A percentile compares a stretch with the other conserved stretches of the same genome.
These are phyloP conservation scores for Nepenthes alata DNA, from an alignment of 179 eudicot species.

Conservation along the genomic window DNA sequence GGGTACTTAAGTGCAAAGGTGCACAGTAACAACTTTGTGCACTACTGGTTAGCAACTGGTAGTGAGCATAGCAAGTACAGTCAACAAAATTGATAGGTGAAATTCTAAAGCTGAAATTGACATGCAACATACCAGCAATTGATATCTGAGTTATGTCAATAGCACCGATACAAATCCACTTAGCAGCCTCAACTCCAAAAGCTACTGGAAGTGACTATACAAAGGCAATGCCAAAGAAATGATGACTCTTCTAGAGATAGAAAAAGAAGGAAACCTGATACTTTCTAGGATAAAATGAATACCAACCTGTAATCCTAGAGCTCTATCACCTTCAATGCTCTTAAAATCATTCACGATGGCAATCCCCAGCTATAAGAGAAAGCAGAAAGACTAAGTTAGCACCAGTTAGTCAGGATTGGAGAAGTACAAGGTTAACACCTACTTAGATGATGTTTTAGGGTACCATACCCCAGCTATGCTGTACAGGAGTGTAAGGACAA, in stretches of 20 bases:
- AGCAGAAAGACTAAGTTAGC: slow-evolving; percentile 2
- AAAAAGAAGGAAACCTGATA: not conserved
- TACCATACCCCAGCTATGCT: slow-evolving; percentile 84
- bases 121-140: slow-evolving; percentile 52
- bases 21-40: too few species aligned
- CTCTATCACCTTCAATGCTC: slow-evolving; percentile 94
- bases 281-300: not conserved
- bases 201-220: slow-evolving; percentile 93
- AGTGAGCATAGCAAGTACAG: too few species aligned
- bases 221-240: slow-evolving; percentile 3
- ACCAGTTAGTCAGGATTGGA: not conserved
- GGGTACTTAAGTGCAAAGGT: too few species aligned
- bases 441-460: slow-evolving; percentile 3
- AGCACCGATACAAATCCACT: slow-evolving; percentile 94
- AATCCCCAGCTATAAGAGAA: slow-evolving; percentile 61
- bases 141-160: slow-evolving; percentile 86
- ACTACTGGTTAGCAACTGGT: not conserved
- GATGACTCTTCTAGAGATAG: not conserved
- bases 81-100: not conserved
- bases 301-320: slow-evolving; percentile 83
- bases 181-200: slow-evolving; percentile 81
- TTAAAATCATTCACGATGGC: slow-evolving; percentile 96
- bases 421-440: not conserved
- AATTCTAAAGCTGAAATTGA: not conserved
- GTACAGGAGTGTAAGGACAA: slow-evolving; percentile 83